phyloP scores from a whole-genome alignment of 768 basidiomycete species.

The Calvatia gigantea region DNA sequence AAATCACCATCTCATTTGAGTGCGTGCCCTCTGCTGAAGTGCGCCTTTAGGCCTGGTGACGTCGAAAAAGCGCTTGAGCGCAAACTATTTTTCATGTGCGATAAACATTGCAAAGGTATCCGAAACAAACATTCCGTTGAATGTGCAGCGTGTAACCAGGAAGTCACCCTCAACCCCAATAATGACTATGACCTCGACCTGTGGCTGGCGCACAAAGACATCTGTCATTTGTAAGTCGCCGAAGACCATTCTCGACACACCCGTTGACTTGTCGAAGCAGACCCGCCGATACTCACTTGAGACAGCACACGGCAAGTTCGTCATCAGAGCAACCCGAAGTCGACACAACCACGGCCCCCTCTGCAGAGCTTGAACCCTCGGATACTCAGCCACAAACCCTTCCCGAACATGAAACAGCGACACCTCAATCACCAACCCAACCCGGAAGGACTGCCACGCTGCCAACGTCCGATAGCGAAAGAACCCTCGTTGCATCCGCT shows the following conservation, averaged over 20 bases:
- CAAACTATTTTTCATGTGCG: constrained; percentile 60
- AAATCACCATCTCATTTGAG: constrained; percentile 18
- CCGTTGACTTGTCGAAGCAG: neutral
- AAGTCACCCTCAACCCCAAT: constrained; percentile 42
- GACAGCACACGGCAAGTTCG: neutral
- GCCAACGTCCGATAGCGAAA: constrained; percentile 9
- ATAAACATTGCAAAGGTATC: constrained; percentile 54
- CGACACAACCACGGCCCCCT: neutral
- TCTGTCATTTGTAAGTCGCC: constrained; percentile 33
- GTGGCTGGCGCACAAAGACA: constrained; percentile 62
- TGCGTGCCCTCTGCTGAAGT: neutral
- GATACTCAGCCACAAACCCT: neutral
- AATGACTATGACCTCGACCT: constrained; percentile 56
- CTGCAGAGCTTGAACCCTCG: neutral
- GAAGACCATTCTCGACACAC: constrained; percentile 4
- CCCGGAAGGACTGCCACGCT: neutral
- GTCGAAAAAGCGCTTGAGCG: constrained; percentile 62
- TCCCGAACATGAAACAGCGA: neutral
- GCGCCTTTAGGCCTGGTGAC: constrained; percentile 43
- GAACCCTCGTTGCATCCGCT: constrained; percentile 9
- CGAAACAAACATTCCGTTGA: constrained; percentile 36
- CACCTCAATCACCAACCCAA: neutral
- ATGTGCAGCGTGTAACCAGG: constrained; percentile 49
- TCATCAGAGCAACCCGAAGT: neutral
- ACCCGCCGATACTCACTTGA: neutral